Base-by-base conservation (phyloP, 208 protist species). In the Lotmaria passim region DNA sequence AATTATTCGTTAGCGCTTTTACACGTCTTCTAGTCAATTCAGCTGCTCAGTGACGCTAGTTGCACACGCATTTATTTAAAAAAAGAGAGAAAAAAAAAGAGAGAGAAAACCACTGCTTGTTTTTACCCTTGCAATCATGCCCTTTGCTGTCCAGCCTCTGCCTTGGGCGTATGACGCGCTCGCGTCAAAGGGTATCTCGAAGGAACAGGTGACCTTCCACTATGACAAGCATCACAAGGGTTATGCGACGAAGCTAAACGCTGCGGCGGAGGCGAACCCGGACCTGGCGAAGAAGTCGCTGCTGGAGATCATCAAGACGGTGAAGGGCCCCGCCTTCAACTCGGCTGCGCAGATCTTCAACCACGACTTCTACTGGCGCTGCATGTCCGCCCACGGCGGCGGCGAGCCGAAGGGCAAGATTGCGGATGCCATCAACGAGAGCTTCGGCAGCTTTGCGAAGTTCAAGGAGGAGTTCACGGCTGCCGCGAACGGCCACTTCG, bases 281-380 rank as follows among this genome's bases (percentile, higher is more conserved):
- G 75, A 63, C 28, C 73, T 95, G 17, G 81, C 70, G 28, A 51
- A 41, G 39, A 97, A 96, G 81, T 81, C 71, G 26, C 36, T 98
- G 43, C 78, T 91, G 68, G 86, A 97, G 74, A 76, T 97, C 30
- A 92, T 98, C 71, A 85, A 80, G 70, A 87, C 83, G 12, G 62
- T 69, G 55, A 94, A 92, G 72, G 93, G 90, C 52, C 81, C 83
- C 47, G 72, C 87, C 30, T 98, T 96, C 87, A 98, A 98, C 82
- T 81, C 82, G 23, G 92, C 96, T 17, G 94, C 93, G 30, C 96
- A 98, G 86, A 80, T 96, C 68, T 98, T 83, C 75, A 98, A 98
- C 78, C 96, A 98, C 82, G 89, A 92, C 78, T 98, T 98, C 80
- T 98, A 94, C 88, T 98, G 96, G 95, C 72, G 93, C 36, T 94